phyloP scores from a whole-genome alignment of 148 eudicot genomes.

The Amaranthus cruentus region DNA sequence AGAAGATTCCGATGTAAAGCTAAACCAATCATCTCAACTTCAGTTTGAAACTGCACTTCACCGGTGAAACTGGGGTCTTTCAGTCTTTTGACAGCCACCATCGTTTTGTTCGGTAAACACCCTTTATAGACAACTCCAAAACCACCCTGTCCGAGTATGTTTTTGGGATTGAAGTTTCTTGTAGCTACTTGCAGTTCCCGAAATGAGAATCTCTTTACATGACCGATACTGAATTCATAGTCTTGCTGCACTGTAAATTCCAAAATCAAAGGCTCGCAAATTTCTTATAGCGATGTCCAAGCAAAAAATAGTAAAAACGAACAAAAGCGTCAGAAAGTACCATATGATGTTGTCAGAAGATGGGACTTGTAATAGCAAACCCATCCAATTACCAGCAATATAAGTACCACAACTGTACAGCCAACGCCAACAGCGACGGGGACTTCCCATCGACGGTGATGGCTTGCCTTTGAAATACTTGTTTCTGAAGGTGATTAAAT shows the following conservation, averaged over 20 bases:
- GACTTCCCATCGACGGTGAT: slow-evolving; percentile 48
- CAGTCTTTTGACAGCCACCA: slow-evolving; percentile 88
- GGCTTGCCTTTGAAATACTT: slow-evolving; percentile 30
- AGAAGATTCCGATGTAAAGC: slow-evolving; percentile 85
- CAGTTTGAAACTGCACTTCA: slow-evolving; percentile 92
- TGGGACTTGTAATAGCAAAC: slow-evolving; percentile 68
- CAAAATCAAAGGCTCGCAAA: slow-evolving; percentile 14
- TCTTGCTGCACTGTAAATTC: slow-evolving; percentile 82
- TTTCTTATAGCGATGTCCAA: background rate
- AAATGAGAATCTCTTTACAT: slow-evolving; percentile 70
- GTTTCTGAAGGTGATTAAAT: slow-evolving; percentile 36
- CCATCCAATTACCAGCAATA: slow-evolving; percentile 56
- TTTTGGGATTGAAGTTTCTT: slow-evolving; percentile 56
- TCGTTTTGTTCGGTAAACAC: slow-evolving; percentile 56
- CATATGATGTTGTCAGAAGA: slow-evolving; percentile 50
- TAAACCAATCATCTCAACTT: slow-evolving; percentile 96
- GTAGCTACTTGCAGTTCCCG: slow-evolving; percentile 88
- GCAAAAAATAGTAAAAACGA: background rate
- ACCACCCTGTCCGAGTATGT: slow-evolving; percentile 84
- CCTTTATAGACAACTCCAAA: slow-evolving; percentile 93
- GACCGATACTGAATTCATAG: slow-evolving; percentile 63
- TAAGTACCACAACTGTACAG: slow-evolving; percentile 51
- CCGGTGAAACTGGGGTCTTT: slow-evolving; percentile 83
- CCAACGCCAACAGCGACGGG: slow-evolving; percentile 54
- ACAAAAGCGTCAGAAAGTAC: slow-evolving; percentile 30